phyloP scores from a whole-genome alignment of 257 asterid species.

The Penstemon newberryi region DNA sequence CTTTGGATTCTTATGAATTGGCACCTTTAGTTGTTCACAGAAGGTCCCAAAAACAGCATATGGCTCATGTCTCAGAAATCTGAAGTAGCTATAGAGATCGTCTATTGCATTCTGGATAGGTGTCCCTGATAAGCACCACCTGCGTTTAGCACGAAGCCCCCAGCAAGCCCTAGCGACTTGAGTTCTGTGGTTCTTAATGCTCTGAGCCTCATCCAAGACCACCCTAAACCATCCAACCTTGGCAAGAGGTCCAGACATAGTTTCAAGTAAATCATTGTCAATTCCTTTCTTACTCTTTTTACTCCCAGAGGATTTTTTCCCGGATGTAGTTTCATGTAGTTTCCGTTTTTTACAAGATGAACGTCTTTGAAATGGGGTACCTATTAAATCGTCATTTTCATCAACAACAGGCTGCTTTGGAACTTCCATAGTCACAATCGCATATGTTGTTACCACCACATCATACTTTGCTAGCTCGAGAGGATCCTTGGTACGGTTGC shows the following conservation, averaged over 20 bases:
- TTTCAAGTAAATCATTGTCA: constrained; percentile 54
- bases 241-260: constrained; percentile 82
- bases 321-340: constrained; percentile 40
- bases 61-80: constrained; percentile 93
- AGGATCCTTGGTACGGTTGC: constrained; percentile 88
- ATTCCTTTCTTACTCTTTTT: constrained; percentile 68
- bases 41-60: constrained; percentile 73
- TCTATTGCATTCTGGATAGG: constrained; percentile 94
- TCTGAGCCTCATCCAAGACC: constrained; percentile 96
- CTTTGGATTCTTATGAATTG: constrained; percentile 76
- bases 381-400: constrained; percentile 62
- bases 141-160: constrained; percentile 99
- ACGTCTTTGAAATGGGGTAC: constrained; percentile 39
- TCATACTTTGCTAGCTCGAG: constrained; percentile 84
- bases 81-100: constrained; percentile 94
- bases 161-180: constrained; percentile 99
- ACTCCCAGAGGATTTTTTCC: constrained; percentile 49
- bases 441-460: constrained; percentile 93
- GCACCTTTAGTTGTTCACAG: constrained; percentile 71
- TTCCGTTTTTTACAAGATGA: constrained; percentile 66
- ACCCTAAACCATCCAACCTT: constrained; percentile 98
- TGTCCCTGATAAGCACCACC: constrained; percentile 99
- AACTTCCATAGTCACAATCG: constrained; percentile 98
- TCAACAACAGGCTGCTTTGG: constrained; percentile 92
- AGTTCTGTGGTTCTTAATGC: constrained; percentile 93